Evolutionary conservation across 352 stramenopile genomes (phyloP).

Genomic region (Pythium coloratum): DNA sequence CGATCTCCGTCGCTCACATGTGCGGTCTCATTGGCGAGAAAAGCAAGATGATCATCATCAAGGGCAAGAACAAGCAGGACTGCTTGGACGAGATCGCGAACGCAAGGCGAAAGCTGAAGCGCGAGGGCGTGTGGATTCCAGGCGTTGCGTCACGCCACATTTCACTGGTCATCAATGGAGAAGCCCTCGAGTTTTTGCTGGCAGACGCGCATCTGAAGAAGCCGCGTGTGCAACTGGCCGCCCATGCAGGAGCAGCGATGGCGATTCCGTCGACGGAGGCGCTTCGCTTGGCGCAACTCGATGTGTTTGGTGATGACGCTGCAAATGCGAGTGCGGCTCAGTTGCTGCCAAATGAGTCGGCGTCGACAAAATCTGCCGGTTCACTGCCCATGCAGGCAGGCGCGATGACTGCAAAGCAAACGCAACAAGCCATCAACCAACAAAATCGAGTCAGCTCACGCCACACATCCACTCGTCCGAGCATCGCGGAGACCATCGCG

Average conservation of each 20-base stretch:
- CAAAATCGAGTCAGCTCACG: conserved; percentile 30
- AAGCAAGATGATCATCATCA: conserved; percentile 84
- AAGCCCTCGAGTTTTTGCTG: conserved; percentile 74
- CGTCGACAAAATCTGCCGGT: conserved; percentile 53
- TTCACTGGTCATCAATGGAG: conserved; percentile 82
- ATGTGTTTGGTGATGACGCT: conserved; percentile 32
- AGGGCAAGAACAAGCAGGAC: conserved; percentile 75
- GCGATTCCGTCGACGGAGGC: conserved; percentile 21
- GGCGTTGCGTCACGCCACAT: conserved; percentile 71
- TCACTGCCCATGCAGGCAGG: conserved; percentile 27
- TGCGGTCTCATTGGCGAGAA: conserved; percentile 89
- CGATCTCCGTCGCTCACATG: conserved; percentile 98
- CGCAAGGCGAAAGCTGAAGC: conserved; percentile 67
- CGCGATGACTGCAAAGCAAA: background rate
- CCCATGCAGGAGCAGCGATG: conserved; percentile 8
- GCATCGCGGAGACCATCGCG: conserved; percentile 32
- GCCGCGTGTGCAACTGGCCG: conserved; percentile 1
- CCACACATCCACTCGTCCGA: conserved; percentile 40
- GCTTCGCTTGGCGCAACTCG: conserved; percentile 19
- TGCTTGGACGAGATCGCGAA: conserved; percentile 83
- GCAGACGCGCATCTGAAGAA: conserved; percentile 33
- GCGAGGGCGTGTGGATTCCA: conserved; percentile 76
- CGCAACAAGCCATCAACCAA: conserved; percentile 8
- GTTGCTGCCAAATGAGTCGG: conserved; percentile 31
- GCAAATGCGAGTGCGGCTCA: conserved; percentile 14